These are phyloP conservation scores for Cutaneotrichosporon sp. DNA, from an alignment of 1,284 basidiomycete species.

Conservation along the genomic window DNA sequence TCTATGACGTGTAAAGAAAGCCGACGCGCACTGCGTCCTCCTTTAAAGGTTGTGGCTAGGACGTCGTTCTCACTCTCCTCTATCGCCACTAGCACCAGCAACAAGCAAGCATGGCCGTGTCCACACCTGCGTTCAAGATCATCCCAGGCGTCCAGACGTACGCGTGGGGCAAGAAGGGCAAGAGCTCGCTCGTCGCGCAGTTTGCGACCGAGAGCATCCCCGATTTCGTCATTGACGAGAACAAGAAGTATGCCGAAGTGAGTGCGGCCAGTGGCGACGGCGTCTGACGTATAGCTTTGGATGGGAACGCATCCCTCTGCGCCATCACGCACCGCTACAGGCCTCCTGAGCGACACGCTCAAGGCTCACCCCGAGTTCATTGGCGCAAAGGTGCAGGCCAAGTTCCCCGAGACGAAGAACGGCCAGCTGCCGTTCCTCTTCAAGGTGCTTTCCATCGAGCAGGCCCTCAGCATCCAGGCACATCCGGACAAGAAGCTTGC, in stretches of 20 bases:
- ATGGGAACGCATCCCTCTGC: conserved; percentile 95
- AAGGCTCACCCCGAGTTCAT: conserved; percentile 59
- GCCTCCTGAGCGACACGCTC: conserved; percentile 60
- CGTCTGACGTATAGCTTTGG: conserved; percentile 65
- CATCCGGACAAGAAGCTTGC: conserved; percentile 93
- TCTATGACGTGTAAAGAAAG: too few relatives aligned
- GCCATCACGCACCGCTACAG: conserved; percentile 63
- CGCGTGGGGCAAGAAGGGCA: conserved; percentile 57
- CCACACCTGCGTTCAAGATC: conserved; percentile 39
- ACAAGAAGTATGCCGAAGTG: conserved; percentile 63
- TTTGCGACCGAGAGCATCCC: conserved; percentile 52
- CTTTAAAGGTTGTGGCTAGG: too few relatives aligned
- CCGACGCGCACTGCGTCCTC: too few relatives aligned
- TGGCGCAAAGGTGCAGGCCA: conserved; percentile 63
- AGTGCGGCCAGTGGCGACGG: conserved; percentile 17
- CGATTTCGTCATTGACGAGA: conserved; percentile 54
- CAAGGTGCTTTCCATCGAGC: conserved; percentile 88
- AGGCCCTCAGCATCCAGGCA: conserved; percentile 93
- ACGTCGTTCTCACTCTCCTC: too few relatives aligned
- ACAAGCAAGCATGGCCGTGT: background rate
- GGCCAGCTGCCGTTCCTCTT: conserved; percentile 87
- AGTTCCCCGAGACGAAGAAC: conserved; percentile 56
- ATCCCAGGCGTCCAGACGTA: conserved; percentile 47
- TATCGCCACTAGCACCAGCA: too few relatives aligned
- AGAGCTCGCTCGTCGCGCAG: conserved; percentile 52